phyloP scores from a whole-genome alignment of 2,329 filamentous ascomycete genomes.

The Mycosphaerella sp. region DNA sequence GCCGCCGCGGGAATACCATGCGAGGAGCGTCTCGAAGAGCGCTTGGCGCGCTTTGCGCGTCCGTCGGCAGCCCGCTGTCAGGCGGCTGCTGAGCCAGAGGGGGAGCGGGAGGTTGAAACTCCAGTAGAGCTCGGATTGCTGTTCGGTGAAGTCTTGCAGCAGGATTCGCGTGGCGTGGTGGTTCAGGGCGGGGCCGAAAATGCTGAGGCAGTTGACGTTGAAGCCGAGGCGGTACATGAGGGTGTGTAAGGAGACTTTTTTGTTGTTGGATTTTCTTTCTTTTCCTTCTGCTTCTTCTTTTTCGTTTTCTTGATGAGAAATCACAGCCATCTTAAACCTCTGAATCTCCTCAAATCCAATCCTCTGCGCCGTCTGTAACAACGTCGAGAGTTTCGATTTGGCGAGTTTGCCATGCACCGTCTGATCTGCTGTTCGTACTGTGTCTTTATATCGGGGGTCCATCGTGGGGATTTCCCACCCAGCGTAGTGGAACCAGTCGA shows the following conservation, averaged over 20 bases:
- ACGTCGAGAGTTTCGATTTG: conserved; percentile 5
- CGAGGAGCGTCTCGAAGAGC: background rate
- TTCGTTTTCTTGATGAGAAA: too few relatives aligned
- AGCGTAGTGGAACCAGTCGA: conserved; percentile 7
- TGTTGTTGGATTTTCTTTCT: background rate
- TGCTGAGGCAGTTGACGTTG: conserved; percentile 12
- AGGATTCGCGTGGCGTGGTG: conserved; percentile 2
- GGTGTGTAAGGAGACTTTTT: conserved; percentile 1
- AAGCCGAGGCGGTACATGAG: conserved; percentile 11
- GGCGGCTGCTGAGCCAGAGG: background rate
- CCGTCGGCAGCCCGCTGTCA: background rate
- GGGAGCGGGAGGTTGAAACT: background rate
- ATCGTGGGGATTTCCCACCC: conserved; percentile 8
- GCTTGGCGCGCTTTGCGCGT: background rate
- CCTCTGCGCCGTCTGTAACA: conserved; percentile 4
- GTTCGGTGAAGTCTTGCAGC: background rate
- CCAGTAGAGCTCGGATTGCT: background rate
- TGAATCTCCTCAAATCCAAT: background rate
- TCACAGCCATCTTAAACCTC: background rate
- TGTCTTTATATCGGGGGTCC: conserved; percentile 9
- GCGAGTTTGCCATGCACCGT: conserved; percentile 10
- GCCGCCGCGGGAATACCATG: background rate
- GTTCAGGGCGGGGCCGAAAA: conserved; percentile 7
- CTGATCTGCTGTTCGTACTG: conserved; percentile 8
- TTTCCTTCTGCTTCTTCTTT: too few relatives aligned